Conservation (phyloP, 306 rosid genomes). For the Cicer cuneatum region DNA sequence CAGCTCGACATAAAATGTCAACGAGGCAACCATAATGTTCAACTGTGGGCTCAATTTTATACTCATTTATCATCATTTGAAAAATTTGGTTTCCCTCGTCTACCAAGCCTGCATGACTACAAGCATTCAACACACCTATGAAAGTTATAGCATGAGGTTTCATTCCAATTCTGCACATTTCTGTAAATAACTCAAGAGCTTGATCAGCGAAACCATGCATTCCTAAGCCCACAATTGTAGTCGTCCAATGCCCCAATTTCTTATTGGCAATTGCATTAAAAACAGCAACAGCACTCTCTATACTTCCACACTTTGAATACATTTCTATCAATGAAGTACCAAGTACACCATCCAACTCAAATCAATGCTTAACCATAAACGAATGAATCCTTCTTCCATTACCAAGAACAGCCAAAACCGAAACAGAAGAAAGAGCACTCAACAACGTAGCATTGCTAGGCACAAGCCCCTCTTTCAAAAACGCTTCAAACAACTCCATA, state of each 20-base stretch:
- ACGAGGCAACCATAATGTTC: slow-evolving; percentile 70
- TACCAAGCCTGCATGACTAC: slow-evolving; percentile 67
- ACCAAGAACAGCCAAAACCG: slow-evolving; percentile 51
- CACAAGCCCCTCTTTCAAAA: slow-evolving; percentile 52
- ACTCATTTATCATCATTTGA: slow-evolving; percentile 54
- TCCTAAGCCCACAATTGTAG: slow-evolving; percentile 64
- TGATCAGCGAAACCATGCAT: slow-evolving; percentile 63
- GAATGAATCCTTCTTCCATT: slow-evolving; percentile 67
- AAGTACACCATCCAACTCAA: slow-evolving; percentile 60
- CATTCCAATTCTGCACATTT: slow-evolving; percentile 55
- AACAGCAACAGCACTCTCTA: slow-evolving; percentile 53
- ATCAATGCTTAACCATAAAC: slow-evolving; percentile 53
- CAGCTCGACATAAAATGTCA: slow-evolving; percentile 69
- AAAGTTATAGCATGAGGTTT: slow-evolving; percentile 63
- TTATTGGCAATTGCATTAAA: slow-evolving; percentile 48
- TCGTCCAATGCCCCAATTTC: slow-evolving; percentile 70
- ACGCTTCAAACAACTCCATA: slow-evolving; percentile 45
- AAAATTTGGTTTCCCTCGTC: slow-evolving; percentile 55
- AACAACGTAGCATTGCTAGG: slow-evolving; percentile 59
- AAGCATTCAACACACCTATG: slow-evolving; percentile 66
- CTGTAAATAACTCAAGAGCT: slow-evolving; percentile 57
- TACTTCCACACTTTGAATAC: slow-evolving; percentile 69
- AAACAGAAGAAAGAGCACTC: slow-evolving; percentile 57
- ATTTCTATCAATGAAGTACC: slow-evolving; percentile 61
- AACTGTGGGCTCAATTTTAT: slow-evolving; percentile 60